Conservation (phyloP, 768 basidiomycete species). For the Phanerochaete sordida region DNA sequence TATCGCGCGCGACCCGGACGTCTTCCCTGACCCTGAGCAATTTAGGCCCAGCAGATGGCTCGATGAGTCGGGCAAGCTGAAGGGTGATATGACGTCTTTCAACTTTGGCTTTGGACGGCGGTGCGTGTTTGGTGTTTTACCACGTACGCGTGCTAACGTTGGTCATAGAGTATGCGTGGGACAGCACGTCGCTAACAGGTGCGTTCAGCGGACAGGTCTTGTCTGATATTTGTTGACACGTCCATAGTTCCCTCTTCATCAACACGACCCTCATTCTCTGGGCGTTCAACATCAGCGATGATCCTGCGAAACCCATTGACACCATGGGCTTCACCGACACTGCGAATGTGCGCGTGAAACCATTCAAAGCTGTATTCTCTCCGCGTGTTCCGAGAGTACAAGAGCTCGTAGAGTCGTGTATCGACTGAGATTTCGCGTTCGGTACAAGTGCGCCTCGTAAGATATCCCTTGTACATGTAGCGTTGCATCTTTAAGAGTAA, state of each 20-base stretch:
- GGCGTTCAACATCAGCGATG: conserved; percentile 56
- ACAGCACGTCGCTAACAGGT: conserved; percentile 48
- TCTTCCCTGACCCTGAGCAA: conserved; percentile 28
- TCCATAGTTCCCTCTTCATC: conserved; percentile 52
- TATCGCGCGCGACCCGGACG: conserved; percentile 29
- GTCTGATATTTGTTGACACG: background rate
- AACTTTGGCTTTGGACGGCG: conserved; percentile 35
- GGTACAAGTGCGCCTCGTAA: too few species aligned
- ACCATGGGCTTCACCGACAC: conserved; percentile 58
- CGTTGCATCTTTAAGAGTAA: too few species aligned
- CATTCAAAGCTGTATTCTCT: conserved; percentile 55
- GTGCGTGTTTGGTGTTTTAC: conserved; percentile 13
- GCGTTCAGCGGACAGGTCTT: background rate
- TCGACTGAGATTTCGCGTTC: background rate
- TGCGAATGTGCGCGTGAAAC: conserved; percentile 60
- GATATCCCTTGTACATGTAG: too few species aligned
- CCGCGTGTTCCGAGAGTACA: conserved; percentile 34
- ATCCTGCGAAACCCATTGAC: conserved; percentile 55
- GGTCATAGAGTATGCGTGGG: conserved; percentile 60
- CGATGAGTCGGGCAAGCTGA: conserved; percentile 24
- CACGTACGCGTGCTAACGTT: background rate
- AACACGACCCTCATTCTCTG: conserved; percentile 62
- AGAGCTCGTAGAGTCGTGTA: conserved; percentile 2
- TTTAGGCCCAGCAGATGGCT: conserved; percentile 33
- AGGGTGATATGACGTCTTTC: conserved; percentile 27